phyloP scores from a whole-genome alignment of 352 stramenopile genomes.

The Globisporangium middletonii region DNA sequence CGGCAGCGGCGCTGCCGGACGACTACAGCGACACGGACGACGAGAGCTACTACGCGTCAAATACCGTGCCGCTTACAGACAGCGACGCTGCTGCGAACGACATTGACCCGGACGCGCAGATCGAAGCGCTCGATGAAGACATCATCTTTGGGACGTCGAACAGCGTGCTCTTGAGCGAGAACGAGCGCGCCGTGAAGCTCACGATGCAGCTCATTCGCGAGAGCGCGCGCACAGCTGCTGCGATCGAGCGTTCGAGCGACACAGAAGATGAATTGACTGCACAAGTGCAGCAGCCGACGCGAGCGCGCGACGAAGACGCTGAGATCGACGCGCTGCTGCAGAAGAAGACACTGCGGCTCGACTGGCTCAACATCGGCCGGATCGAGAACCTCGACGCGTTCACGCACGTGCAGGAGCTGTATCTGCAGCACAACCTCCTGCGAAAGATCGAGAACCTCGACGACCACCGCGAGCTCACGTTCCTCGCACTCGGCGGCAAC shows the following conservation, averaged over 20 bases:
- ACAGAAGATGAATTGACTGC: slow-evolving; percentile 7
- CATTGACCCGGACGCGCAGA: slow-evolving; percentile 39
- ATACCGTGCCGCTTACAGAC: neutral
- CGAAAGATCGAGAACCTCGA: slow-evolving; percentile 59
- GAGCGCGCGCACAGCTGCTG: slow-evolving; percentile 15
- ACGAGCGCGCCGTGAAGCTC: slow-evolving; percentile 33
- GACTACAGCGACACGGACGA: slow-evolving; percentile 15
- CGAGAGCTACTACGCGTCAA: slow-evolving; percentile 3
- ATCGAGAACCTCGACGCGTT: slow-evolving; percentile 79
- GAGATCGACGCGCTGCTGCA: slow-evolving; percentile 43
- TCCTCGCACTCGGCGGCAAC: slow-evolving; percentile 62
- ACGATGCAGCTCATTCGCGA: slow-evolving; percentile 71
- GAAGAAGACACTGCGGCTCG: slow-evolving; percentile 55
- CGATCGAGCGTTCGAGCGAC: slow-evolving; percentile 7
- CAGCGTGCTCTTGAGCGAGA: slow-evolving; percentile 16
- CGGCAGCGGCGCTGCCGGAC: neutral
- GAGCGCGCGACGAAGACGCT: slow-evolving; percentile 5
- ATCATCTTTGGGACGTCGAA: slow-evolving; percentile 33
- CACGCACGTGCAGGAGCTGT: slow-evolving; percentile 66
- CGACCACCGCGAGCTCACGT: slow-evolving; percentile 43
- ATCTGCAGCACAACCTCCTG: slow-evolving; percentile 75
- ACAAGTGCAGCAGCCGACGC: neutral
- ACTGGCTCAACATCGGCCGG: slow-evolving; percentile 63
- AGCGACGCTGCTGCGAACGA: slow-evolving; percentile 1
- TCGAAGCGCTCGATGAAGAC: slow-evolving; percentile 52